phyloP scores from a whole-genome alignment of 2,329 filamentous ascomycete genomes.

The Phyllosticta citriasiana region DNA sequence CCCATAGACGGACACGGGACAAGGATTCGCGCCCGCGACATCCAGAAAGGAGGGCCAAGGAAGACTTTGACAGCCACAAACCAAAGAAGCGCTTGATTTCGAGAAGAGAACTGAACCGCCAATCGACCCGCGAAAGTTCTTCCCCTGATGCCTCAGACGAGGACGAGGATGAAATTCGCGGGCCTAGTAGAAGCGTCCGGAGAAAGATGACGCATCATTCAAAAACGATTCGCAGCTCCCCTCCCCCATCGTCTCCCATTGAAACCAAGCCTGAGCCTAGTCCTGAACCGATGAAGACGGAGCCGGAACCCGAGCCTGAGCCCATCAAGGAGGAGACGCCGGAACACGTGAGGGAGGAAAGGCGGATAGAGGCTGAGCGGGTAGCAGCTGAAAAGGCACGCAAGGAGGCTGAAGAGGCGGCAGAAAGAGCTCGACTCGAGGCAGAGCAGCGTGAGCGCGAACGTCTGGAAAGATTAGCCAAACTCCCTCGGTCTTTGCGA shows the following conservation, averaged over 20 bases:
- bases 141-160: slow-evolving; percentile 22
- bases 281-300: slow-evolving; percentile 14
- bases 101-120: slow-evolving; percentile 24
- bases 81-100: slow-evolving; percentile 23
- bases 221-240: slow-evolving; percentile 7
- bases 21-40: slow-evolving; percentile 15
- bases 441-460: slow-evolving; percentile 16
- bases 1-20: slow-evolving; percentile 22
- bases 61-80: slow-evolving; percentile 3
- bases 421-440: slow-evolving; percentile 4
- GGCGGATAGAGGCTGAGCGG: slow-evolving; percentile 13
- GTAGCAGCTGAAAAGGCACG: slow-evolving; percentile 20
- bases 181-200: slow-evolving; percentile 2
- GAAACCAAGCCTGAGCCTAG: slow-evolving; percentile 3
- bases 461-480: slow-evolving; percentile 23
- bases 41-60: slow-evolving; percentile 4
- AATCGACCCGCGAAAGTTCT: slow-evolving; percentile 14
- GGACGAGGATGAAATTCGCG: slow-evolving; percentile 28
- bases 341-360: slow-evolving; percentile 3
- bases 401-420: slow-evolving; percentile 20
- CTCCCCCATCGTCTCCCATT: slow-evolving; percentile 5
- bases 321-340: slow-evolving; percentile 8
- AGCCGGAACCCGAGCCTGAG: slow-evolving; percentile 17
- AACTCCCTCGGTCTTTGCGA: slow-evolving; percentile 26
- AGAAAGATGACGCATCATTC: slow-evolving; percentile 6